phyloP scores from a whole-genome alignment of 2,329 filamentous ascomycete species.

The Colletotrichum sp. region DNA sequence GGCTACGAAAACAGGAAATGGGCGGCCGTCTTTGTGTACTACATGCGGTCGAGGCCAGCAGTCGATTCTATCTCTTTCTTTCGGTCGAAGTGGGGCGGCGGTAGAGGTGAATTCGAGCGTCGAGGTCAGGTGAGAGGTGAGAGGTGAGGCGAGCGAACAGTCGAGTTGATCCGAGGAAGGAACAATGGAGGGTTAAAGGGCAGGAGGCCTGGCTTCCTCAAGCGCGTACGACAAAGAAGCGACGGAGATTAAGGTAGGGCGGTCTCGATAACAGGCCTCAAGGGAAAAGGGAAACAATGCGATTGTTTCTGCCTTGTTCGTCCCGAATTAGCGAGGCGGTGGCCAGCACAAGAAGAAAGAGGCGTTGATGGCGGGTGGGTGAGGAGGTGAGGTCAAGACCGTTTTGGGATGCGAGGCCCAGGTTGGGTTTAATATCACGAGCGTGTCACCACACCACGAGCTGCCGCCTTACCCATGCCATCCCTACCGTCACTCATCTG shows the following conservation, averaged over 20 bases:
- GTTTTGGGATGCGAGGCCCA: slow-evolving; percentile 5
- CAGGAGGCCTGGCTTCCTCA: slow-evolving; percentile 12
- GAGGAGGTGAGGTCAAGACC: slow-evolving; percentile 2
- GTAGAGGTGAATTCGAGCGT: background rate
- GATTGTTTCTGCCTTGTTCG: slow-evolving; percentile 18
- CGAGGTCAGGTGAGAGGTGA: background rate
- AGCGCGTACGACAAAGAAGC: background rate
- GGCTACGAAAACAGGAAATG: background rate
- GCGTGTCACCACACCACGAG: background rate
- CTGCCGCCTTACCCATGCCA: slow-evolving; percentile 7
- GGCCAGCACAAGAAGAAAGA: background rate
- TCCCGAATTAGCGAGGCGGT: slow-evolving; percentile 2
- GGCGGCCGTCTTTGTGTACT: background rate
- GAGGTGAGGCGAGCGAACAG: background rate
- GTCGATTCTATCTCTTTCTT: background rate
- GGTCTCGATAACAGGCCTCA: slow-evolving; percentile 14
- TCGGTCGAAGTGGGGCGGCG: background rate
- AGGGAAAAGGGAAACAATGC: slow-evolving; percentile 15
- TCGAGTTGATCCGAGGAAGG: background rate
- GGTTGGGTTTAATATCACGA: slow-evolving; percentile 18
- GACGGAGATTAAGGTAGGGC: background rate
- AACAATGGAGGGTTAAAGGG: slow-evolving; percentile 9
- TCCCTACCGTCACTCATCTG: slow-evolving; percentile 1
- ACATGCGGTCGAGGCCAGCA: background rate
- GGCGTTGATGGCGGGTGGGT: background rate